Evolutionary conservation across 1,139 yeast species (phyloP), one percentile per base, ranked within the genome.

Genomic region (Geotrichum aggregatum): DNA sequence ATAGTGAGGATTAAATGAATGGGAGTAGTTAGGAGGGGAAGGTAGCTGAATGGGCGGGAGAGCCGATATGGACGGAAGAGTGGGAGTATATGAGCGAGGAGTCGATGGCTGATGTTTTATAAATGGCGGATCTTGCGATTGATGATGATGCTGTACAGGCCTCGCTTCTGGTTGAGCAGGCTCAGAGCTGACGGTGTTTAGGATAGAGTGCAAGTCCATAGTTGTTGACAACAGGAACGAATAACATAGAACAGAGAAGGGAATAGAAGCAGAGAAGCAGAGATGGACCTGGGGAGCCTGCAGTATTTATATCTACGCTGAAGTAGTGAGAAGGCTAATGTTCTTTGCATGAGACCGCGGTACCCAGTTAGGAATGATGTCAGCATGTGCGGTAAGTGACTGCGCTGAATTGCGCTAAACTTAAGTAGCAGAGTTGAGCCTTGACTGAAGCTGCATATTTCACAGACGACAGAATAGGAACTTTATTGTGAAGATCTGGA

Each of bases 91-190:
- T 1, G 35, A 16, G 21, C 44, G 35, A 4, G 35, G 10, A 14
- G 21, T 7, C 14, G 13, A 59, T 60, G 52, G 66, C 66, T 6
- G 69, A 68, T 46, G 89, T 76, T 58, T 84, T 92, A n/a, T 95
- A 95, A 0, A 95, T 84, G 14, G 65, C 87, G 96, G 34, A 87
- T 86, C 54, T 24, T n/a, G n/a, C n/a, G 28, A 24, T 5, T 5
- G 28, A 8, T 24, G 28, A 14, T 3, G 31, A 6, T 31, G 42
- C 24, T 40, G 21, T 13, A 16, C 34, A 8, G 26, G 28, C 21
- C 13, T n/a, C n/a, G n/a, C n/a, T n/a, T n/a, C 21, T 10, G 44
- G 30, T 26, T 8, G 44, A 16, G 34, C 19, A 5, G 36, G 18
- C 44, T 28, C 34, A 18, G 44, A 26, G 24, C 24, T 18, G 24